Conservation (phyloP, 2,329 filamentous ascomycete genomes). For the Aureobasidium sp. region DNA sequence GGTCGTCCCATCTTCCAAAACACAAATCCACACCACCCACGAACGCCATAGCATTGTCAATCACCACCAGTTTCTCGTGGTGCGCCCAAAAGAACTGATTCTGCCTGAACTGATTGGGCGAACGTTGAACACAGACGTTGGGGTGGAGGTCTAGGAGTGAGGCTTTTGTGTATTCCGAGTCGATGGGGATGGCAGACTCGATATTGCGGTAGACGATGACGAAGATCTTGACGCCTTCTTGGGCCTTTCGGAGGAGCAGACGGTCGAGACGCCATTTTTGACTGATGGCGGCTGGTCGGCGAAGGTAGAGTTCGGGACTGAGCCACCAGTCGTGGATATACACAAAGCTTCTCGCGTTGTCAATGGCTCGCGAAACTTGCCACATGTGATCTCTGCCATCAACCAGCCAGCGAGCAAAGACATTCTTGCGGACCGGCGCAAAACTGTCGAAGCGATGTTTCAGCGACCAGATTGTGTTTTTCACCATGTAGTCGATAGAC, state of each 20-base stretch:
- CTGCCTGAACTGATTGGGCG: slow-evolving; percentile 95
- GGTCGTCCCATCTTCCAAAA: slow-evolving; percentile 95
- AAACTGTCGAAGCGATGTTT: slow-evolving; percentile 87
- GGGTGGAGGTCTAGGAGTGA: slow-evolving; percentile 90
- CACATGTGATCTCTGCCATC: slow-evolving; percentile 99
- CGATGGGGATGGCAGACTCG: slow-evolving; percentile 92
- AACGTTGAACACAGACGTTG: slow-evolving; percentile 92
- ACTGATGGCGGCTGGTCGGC: slow-evolving; percentile 86
- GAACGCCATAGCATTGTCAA: slow-evolving; percentile 94
- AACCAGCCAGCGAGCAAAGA: slow-evolving; percentile 92
- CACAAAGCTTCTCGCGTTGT: slow-evolving; percentile 94
- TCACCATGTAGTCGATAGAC: slow-evolving; percentile 79
- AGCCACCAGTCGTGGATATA: slow-evolving; percentile 99
- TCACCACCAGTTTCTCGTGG: slow-evolving; percentile 95
- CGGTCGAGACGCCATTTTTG: slow-evolving; percentile 96
- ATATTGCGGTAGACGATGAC: slow-evolving; percentile 98
- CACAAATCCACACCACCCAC: slow-evolving; percentile 93
- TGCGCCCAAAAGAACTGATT: slow-evolving; percentile 99
- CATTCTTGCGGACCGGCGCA: slow-evolving; percentile 75
- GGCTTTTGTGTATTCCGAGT: slow-evolving; percentile 97
- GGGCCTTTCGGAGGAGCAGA: slow-evolving; percentile 83
- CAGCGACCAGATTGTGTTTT: slow-evolving; percentile 72
- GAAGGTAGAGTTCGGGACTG: slow-evolving; percentile 90
- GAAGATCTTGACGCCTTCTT: slow-evolving; percentile 94
- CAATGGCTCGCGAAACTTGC: slow-evolving; percentile 94